A percentile compares a stretch with the other conserved stretches of the same genome.
phyloP scores from a whole-genome alignment of 2,329 filamentous ascomycete species.

The Lasiodiplodia sp. region DNA sequence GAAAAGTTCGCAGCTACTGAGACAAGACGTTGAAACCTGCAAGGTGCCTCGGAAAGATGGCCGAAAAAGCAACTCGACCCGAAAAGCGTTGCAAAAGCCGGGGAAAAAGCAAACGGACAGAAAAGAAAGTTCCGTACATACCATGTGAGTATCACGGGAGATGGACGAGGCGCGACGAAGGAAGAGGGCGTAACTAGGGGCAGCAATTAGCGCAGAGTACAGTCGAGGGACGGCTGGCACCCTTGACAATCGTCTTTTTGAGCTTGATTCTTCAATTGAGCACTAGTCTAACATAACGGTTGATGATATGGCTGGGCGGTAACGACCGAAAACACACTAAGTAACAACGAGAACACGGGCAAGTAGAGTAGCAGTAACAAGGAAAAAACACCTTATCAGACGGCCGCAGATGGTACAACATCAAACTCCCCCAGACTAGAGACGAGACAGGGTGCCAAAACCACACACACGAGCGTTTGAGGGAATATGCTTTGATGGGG shows the following conservation, averaged over 20 bases:
- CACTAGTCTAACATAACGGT: slow-evolving; percentile 26
- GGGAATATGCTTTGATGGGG: slow-evolving; percentile 23
- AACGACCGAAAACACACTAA: slow-evolving; percentile 26
- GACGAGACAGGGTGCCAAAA: slow-evolving; percentile 18
- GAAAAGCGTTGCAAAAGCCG: neutral
- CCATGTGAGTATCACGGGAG: neutral
- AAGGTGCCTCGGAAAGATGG: slow-evolving; percentile 10
- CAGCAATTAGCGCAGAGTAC: neutral
- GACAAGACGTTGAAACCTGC: slow-evolving; percentile 3
- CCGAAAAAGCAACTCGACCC: slow-evolving; percentile 8
- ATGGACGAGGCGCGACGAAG: neutral
- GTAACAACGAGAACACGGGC: slow-evolving; percentile 20
- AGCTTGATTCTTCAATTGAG: slow-evolving; percentile 24
- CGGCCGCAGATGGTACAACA: slow-evolving; percentile 17
- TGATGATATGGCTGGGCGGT: slow-evolving; percentile 23
- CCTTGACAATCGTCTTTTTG: neutral
- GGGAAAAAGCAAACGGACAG: neutral
- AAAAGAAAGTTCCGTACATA: neutral
- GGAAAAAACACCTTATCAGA: slow-evolving; percentile 15
- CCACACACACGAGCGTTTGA: slow-evolving; percentile 15
- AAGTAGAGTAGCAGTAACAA: slow-evolving; percentile 15
- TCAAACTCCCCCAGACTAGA: slow-evolving; percentile 12
- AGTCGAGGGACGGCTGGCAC: neutral
- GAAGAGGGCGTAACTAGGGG: neutral
- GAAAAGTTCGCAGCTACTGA: neutral